Evolutionary conservation across 768 basidiomycete genomes (phyloP), one percentile per base, ranked within the genome.

Genomic region (Suillus weaverae): DNA sequence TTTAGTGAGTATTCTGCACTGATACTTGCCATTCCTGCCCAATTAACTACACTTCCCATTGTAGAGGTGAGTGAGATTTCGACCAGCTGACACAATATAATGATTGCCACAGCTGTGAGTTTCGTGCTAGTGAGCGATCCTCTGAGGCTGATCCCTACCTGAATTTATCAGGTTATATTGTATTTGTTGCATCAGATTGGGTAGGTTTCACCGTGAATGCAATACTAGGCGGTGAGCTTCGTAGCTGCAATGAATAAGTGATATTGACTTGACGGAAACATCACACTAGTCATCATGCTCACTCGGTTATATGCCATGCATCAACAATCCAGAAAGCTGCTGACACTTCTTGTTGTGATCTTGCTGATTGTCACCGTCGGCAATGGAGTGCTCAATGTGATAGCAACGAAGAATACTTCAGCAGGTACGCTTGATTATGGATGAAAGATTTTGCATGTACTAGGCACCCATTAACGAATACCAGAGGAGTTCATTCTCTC

Each of bases 131-230:
- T 39, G 4, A 7, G 39, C 5, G 39, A 14, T 39, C 13, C 13
- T 39, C 39, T 14, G 44, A 46, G 44, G 44, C 44, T n/a, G 4
- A n/a, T n/a, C 3, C 0, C 20, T 4, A n/a, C 0, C 44, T 10
- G 20, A 4, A 10, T 46, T 26, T n/a, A 4, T 44, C 44, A 44
- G 44, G 44, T 20, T 4, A 4, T 0, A 4, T 44, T 44, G 4
- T 44, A 4, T 10, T 1, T 0, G 2, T 4, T 9, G n/a, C 4
- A n/a, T 4, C 1, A 2, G 4, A 44, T n/a, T 44, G 8, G 44
- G 10, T 4, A 1, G 10, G 20, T 44, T 26, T 26, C 26, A 20
- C 20, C 10, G n/a, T 46, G 10, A 5, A 4, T 22, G 10, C 4
- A 22, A 22, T 46, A 5, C 44, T 46, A n/a, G 4, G 10, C 1